Evolutionary conservation across 345 rosid species (phyloP).

Genomic region (Microthlaspi erraticum): DNA sequence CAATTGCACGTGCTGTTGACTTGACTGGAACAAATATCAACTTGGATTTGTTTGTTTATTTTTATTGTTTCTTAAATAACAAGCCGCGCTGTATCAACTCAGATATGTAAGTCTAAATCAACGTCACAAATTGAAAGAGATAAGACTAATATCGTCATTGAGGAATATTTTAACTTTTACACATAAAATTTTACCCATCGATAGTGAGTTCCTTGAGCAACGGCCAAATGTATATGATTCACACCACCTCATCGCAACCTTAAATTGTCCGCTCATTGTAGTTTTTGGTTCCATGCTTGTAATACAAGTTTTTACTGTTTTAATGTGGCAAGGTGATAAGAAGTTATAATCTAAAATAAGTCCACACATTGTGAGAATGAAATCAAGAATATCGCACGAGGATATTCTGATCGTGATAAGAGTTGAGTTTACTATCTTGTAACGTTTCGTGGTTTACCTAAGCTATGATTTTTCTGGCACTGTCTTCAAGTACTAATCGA

Average conservation of each 20-base stretch:
- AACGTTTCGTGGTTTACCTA: too few species aligned
- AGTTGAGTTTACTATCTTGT: too few species aligned
- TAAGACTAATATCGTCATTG: background rate
- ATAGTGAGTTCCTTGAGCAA: background rate
- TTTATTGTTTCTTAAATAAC: background rate
- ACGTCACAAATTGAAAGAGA: background rate
- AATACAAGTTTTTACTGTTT: too few species aligned
- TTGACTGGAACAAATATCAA: conserved; percentile 1
- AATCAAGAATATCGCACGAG: too few species aligned
- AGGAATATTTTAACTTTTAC: background rate
- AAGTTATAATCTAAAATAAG: too few species aligned
- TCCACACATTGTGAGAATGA: too few species aligned
- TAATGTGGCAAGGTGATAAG: too few species aligned
- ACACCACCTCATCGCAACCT: background rate
- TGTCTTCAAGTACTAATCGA: too few species aligned
- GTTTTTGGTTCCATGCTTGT: too few species aligned
- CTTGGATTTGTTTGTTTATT: background rate
- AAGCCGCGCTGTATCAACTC: background rate
- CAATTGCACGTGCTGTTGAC: background rate
- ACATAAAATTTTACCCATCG: background rate
- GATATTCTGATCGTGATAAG: too few species aligned
- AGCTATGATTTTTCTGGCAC: too few species aligned
- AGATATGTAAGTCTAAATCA: background rate
- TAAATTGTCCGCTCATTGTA: background rate
- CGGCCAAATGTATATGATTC: too few species aligned